Conservation (phyloP, 441 rosid genomes). For the Macaranga tanarius region DNA sequence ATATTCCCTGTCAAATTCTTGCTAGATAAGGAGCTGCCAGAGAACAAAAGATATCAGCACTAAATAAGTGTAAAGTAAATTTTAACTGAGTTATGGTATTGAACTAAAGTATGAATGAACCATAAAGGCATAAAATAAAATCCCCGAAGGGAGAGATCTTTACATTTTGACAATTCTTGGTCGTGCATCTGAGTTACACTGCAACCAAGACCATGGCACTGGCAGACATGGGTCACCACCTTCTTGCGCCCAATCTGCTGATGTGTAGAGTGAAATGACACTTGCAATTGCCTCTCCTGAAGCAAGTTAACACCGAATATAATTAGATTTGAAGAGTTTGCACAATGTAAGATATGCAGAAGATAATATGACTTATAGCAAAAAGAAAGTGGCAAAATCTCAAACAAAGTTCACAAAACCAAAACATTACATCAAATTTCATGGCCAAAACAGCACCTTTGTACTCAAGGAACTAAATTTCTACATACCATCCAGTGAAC, state of each 20-base stretch:
- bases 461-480: conserved; percentile 14
- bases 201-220: conserved; percentile 93
- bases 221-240: conserved; percentile 98
- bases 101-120: neutral
- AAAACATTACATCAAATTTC: conserved; percentile 11
- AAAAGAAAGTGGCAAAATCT: neutral
- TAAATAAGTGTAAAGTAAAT: neutral
- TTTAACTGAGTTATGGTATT: conserved; percentile 17
- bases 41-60: conserved; percentile 13
- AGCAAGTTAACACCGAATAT: conserved; percentile 28
- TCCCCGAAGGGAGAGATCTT: conserved; percentile 28
- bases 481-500: conserved; percentile 73
- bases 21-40: conserved; percentile 64
- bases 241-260: conserved; percentile 86
- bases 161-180: conserved; percentile 72
- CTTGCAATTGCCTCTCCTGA: conserved; percentile 59
- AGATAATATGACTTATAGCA: neutral
- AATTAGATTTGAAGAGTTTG: conserved; percentile 16
- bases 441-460: neutral
- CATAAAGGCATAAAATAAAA: conserved; percentile 8
- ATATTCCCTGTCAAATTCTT: conserved; percentile 78
- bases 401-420: neutral
- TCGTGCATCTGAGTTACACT: conserved; percentile 60
- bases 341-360: conserved; percentile 5
- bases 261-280: conserved; percentile 46